Percentiles rank a stretch among this genome's conserved stretches.
Conservation (phyloP, 1,139 yeast genomes). For the Martiniozyma asiatica region DNA sequence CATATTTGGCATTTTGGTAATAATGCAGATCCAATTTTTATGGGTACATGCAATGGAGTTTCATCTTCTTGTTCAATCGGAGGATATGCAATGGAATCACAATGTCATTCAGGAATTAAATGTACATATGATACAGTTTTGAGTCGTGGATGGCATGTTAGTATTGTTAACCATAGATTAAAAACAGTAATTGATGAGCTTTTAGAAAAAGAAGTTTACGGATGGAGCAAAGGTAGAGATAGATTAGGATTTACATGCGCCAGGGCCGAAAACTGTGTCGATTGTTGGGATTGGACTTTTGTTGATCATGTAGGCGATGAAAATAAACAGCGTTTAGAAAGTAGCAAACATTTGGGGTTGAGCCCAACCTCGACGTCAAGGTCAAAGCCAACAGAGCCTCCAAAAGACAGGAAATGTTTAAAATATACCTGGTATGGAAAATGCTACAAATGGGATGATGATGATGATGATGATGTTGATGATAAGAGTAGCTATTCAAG, state of each 20-base stretch:
- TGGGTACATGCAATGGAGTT: constrained; percentile 97
- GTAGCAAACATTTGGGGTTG: constrained; percentile 7
- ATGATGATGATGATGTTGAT: constrained; percentile 11
- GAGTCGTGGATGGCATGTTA: constrained; percentile 88
- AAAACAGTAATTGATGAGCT: constrained; percentile 85
- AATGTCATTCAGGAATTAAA: constrained; percentile 83
- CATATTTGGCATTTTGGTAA: constrained; percentile 94
- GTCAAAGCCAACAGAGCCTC: constrained; percentile 11
- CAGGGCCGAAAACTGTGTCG: constrained; percentile 71
- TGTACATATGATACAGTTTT: constrained; percentile 86
- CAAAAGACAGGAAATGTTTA: constrained; percentile 18
- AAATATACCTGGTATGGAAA: constrained; percentile 26
- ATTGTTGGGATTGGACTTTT: constrained; percentile 87
- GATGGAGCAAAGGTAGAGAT: no score
- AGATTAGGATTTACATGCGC: no score
- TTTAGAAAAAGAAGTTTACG: constrained; percentile 38
- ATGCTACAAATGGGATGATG: constrained; percentile 24
- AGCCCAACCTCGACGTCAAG: constrained; percentile 10
- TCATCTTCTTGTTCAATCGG: constrained; percentile 82
- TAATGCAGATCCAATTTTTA: constrained; percentile 91
- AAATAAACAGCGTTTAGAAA: constrained; percentile 20
- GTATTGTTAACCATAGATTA: constrained; percentile 77
- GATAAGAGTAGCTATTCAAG: no score
- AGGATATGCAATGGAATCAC: constrained; percentile 96
- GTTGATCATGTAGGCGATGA: constrained; percentile 32